Evolutionary conservation across 176 grass and related monocot species (phyloP).

Genomic region (Musa itinerans): DNA sequence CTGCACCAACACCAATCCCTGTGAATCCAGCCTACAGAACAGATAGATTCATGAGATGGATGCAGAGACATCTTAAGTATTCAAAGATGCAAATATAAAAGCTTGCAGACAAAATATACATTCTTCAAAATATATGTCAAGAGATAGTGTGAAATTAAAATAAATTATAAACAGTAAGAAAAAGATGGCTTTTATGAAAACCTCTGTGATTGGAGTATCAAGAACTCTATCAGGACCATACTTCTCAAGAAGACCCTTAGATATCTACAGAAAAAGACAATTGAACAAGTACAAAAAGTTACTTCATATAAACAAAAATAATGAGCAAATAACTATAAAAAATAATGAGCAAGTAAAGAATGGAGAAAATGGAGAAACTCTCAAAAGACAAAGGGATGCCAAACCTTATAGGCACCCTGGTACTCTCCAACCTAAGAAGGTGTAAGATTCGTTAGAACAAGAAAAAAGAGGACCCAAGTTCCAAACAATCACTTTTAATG

Average conservation of each 20-base stretch:
- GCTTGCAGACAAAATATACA: background rate
- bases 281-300: background rate
- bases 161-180: background rate
- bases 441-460: constrained; percentile 17
- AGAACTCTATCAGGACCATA: constrained; percentile 99
- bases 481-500: background rate
- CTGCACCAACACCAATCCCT: constrained; percentile 90
- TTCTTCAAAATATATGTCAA: background rate
- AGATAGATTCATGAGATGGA: constrained; percentile 8
- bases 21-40: constrained; percentile 78
- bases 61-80: background rate
- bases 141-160: no score
- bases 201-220: constrained; percentile 98
- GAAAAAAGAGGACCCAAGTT: background rate
- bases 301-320: background rate
- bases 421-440: constrained; percentile 89
- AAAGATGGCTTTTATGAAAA: constrained; percentile 5
- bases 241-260: constrained; percentile 91
- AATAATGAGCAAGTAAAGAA: background rate
- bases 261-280: constrained; percentile 52
- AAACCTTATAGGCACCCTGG: constrained; percentile 96
- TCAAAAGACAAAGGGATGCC: constrained; percentile 9
- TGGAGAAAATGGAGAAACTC: constrained; percentile 7
- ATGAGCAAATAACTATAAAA: constrained; percentile 12
- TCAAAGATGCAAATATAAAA: background rate